A percentile compares a stretch with the other conserved stretches of the same genome.
Evolutionary conservation across 805 yeast species (phyloP).

Genomic region (Cyberlindnera lachancei): DNA sequence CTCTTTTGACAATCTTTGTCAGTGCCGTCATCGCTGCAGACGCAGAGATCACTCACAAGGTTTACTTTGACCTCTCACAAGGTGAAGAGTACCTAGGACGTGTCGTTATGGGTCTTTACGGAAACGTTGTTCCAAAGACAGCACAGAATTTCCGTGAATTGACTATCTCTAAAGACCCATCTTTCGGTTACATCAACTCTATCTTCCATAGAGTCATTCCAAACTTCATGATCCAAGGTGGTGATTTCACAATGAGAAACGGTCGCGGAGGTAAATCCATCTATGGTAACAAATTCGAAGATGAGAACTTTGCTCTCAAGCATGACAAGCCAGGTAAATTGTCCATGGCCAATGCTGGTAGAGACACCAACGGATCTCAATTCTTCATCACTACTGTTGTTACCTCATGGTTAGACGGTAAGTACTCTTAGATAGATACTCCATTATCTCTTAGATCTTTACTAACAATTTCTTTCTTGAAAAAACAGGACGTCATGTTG

Average conservation of each 20-base stretch:
- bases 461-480: slow-evolving; percentile 2
- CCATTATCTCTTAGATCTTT: not conserved
- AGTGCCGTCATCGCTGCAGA: slow-evolving; percentile 19
- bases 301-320: slow-evolving; percentile 60
- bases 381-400: slow-evolving; percentile 90
- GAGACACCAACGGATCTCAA: slow-evolving; percentile 84
- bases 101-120: slow-evolving; percentile 80
- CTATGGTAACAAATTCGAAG: slow-evolving; percentile 59
- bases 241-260: slow-evolving; percentile 63
- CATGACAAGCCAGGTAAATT: slow-evolving; percentile 64
- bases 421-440: slow-evolving; percentile 10
- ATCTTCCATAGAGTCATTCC: slow-evolving; percentile 70
- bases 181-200: slow-evolving; percentile 53
- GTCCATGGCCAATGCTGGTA: slow-evolving; percentile 79
- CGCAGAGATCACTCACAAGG: slow-evolving; percentile 58
- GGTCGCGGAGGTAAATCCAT: slow-evolving; percentile 75
- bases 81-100: slow-evolving; percentile 76
- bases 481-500: slow-evolving; percentile 61
- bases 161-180: slow-evolving; percentile 66
- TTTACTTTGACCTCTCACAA: slow-evolving; percentile 78
- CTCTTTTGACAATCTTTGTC: slow-evolving; percentile 11
- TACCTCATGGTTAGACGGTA: slow-evolving; percentile 89
- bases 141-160: slow-evolving; percentile 82
- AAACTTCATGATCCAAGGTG: slow-evolving; percentile 73
- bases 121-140: slow-evolving; percentile 80